A percentile compares a stretch with the other conserved stretches of the same genome.
Conservation (phyloP, 2,329 filamentous ascomycete species). For the Calcarisporium arbuscula region DNA sequence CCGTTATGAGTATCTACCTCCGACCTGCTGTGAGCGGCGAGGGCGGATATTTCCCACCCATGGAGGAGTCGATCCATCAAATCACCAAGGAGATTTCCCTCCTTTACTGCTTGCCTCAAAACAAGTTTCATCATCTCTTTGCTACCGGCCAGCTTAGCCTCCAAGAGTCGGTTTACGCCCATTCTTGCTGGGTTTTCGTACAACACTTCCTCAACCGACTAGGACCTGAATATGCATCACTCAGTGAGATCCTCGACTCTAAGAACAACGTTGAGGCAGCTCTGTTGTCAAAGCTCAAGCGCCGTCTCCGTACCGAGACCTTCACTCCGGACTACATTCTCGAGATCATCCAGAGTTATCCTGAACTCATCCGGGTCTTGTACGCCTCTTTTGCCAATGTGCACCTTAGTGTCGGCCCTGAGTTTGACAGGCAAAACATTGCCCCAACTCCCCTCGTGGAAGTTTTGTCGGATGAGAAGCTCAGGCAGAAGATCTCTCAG, state of each 20-base stretch:
- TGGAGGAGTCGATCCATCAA: conserved; percentile 93
- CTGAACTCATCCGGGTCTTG: conserved; percentile 75
- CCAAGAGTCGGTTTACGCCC: conserved; percentile 94
- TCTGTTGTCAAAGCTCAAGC: conserved; percentile 89
- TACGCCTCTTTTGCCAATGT: conserved; percentile 89
- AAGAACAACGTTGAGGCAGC: conserved; percentile 82
- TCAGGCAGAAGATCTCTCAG: conserved; percentile 71
- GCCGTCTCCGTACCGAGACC: conserved; percentile 87
- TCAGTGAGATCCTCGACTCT: conserved; percentile 72
- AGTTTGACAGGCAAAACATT: conserved; percentile 43
- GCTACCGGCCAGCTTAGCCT: conserved; percentile 79
- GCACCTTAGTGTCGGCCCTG: conserved; percentile 57
- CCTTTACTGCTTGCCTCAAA: conserved; percentile 95
- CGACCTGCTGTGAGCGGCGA: conserved; percentile 59
- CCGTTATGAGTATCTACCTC: conserved; percentile 92
- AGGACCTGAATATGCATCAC: conserved; percentile 82
- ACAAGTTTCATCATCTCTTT: conserved; percentile 90
- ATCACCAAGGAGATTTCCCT: conserved; percentile 98
- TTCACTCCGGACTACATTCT: conserved; percentile 98
- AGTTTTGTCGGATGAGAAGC: conserved; percentile 66
- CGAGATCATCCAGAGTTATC: conserved; percentile 91
- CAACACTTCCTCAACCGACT: conserved; percentile 97
- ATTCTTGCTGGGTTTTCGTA: conserved; percentile 96
- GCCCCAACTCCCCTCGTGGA: conserved; percentile 53
- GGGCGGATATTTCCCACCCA: conserved; percentile 62